Percentiles rank a stretch among this genome's conserved stretches.
Conservation (phyloP, 2,329 filamentous ascomycete species). For the Calonectria pseudoreteaudii region DNA sequence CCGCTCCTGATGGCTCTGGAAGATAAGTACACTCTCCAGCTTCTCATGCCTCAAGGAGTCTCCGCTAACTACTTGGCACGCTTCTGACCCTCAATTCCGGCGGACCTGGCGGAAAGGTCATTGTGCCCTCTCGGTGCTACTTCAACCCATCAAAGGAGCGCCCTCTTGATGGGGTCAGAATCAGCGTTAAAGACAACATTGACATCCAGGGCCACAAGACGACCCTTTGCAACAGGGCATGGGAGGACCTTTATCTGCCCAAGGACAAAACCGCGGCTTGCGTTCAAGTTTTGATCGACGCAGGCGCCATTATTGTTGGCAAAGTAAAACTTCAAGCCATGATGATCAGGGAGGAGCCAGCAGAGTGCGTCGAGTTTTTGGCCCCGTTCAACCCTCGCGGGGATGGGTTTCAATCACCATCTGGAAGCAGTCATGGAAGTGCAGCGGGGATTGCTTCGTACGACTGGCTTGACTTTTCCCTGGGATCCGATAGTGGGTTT, state of each 20-base stretch:
- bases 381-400: not conserved
- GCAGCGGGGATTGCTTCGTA: not conserved
- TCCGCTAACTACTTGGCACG: not conserved
- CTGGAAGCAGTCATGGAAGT: not conserved
- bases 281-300: not conserved
- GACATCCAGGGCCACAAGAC: not conserved
- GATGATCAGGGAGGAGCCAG: not conserved
- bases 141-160: not conserved
- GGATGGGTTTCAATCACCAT: not conserved
- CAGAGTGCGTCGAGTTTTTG: not conserved
- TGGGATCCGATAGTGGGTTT: not conserved
- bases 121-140: not conserved
- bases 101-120: not conserved
- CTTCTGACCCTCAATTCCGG: not conserved
- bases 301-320: not conserved
- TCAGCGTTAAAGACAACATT: not conserved
- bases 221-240: not conserved
- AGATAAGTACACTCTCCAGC: not conserved
- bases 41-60: too few relatives aligned
- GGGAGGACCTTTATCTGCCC: not conserved
- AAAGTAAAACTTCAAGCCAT: not conserved
- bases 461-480: not conserved
- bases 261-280: not conserved
- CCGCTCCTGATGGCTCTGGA: not conserved
- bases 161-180: not conserved